phyloP scores from a whole-genome alignment of 164 flowering plant species.

The Tetrastigma voinierianum region DNA sequence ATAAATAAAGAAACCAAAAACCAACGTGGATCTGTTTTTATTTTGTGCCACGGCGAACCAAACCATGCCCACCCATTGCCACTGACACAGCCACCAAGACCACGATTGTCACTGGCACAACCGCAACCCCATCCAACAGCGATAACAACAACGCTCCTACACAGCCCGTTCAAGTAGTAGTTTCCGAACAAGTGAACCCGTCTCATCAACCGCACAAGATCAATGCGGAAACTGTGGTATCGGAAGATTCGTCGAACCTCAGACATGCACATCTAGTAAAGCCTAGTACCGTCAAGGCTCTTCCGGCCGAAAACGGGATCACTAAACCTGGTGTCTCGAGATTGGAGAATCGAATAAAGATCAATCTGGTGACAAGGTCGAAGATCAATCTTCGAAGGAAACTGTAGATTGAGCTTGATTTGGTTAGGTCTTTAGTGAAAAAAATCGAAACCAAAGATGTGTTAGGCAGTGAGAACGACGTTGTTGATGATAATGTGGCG shows the following conservation, averaged over 20 bases:
- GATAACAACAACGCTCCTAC: no score
- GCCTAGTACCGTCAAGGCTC: constrained; percentile 7
- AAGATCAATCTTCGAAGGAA: constrained; percentile 63
- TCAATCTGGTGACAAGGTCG: constrained; percentile 42
- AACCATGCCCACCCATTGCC: neutral
- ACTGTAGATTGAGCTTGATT: constrained; percentile 62
- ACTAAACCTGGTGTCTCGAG: constrained; percentile 17
- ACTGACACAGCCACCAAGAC: neutral
- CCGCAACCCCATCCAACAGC: neutral
- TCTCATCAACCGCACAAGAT: constrained; percentile 24
- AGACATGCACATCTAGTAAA: constrained; percentile 21
- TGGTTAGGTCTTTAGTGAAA: constrained; percentile 61
- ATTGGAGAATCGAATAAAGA: constrained; percentile 38
- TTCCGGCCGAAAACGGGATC: constrained; percentile 23
- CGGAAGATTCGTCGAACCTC: constrained; percentile 48
- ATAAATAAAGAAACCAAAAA: no score
- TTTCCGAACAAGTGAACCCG: constrained; percentile 28
- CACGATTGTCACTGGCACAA: neutral
- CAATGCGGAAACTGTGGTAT: constrained; percentile 6
- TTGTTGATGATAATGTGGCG: constrained; percentile 27
- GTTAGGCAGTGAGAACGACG: constrained; percentile 26
- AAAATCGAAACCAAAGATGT: constrained; percentile 58
- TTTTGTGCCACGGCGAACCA: no score
- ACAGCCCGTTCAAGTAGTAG: constrained; percentile 14
- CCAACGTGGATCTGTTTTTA: no score